Conservation (phyloP, 495 filamentous ascomycete species). For the Barbatosphaeria neglecta region DNA sequence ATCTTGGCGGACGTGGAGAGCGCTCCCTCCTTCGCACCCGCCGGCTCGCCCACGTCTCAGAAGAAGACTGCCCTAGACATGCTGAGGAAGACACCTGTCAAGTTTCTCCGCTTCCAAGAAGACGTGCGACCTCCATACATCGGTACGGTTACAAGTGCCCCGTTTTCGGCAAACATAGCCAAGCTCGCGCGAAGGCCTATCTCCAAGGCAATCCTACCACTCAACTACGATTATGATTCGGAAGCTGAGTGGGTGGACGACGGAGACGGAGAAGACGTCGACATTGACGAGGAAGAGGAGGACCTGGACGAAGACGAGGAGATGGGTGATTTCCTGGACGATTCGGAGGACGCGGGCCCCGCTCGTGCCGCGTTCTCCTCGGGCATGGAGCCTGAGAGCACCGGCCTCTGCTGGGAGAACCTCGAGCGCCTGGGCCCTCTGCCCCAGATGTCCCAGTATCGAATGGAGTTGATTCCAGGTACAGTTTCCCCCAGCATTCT, state of each 20-base stretch:
- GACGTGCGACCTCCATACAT: constrained; percentile 87
- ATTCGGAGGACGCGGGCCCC: constrained; percentile 44
- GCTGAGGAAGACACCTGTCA: constrained; percentile 55
- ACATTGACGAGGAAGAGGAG: constrained; percentile 67
- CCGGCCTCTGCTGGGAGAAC: constrained; percentile 75
- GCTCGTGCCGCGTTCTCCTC: constrained; percentile 34
- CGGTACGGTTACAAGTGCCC: constrained; percentile 63
- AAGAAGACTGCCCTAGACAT: constrained; percentile 33
- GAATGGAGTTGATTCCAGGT: constrained; percentile 65
- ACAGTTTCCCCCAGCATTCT: background rate
- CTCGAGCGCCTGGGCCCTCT: constrained; percentile 25
- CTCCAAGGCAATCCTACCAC: constrained; percentile 46
- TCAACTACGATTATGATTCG: constrained; percentile 93
- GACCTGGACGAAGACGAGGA: constrained; percentile 51
- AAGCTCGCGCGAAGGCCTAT: constrained; percentile 64
- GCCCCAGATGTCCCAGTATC: constrained; percentile 40
- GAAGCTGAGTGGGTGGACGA: constrained; percentile 71
- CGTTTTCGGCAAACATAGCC: constrained; percentile 30
- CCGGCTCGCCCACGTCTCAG: constrained; percentile 23
- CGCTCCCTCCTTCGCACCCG: constrained; percentile 6
- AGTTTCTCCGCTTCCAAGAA: constrained; percentile 69
- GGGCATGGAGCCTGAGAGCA: constrained; percentile 64
- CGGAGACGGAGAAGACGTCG: constrained; percentile 48
- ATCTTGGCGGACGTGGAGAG: constrained; percentile 55
- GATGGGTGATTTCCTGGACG: constrained; percentile 66